Evolutionary conservation across 139 green algal genomes (phyloP).

Genomic region (Chlamydomonas schloesseri): DNA sequence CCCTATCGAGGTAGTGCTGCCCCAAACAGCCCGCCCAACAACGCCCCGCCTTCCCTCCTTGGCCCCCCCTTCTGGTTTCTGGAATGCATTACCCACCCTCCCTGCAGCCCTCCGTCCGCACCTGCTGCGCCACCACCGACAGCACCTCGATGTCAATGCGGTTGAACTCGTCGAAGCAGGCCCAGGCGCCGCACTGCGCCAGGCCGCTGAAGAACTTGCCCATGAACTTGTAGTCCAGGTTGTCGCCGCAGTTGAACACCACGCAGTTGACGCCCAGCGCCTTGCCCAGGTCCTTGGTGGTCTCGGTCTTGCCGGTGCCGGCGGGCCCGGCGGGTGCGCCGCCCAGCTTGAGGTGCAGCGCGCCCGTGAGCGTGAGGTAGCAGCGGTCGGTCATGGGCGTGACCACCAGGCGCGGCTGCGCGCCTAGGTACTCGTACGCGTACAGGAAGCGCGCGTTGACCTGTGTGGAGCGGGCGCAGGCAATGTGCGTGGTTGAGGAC

Average conservation of each 20-base stretch:
- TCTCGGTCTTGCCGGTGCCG: conserved; percentile 92
- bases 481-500: background rate
- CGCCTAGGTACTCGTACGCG: conserved; percentile 92
- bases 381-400: conserved; percentile 92
- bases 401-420: conserved; percentile 86
- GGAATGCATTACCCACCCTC: no score
- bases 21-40: no score
- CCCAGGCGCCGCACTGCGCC: conserved; percentile 88
- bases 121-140: conserved; percentile 89
- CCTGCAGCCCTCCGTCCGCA: background rate
- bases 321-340: conserved; percentile 87
- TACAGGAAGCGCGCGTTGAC: conserved; percentile 85
- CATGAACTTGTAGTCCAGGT: conserved; percentile 90
- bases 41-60: no score
- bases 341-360: conserved; percentile 90
- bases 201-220: conserved; percentile 91
- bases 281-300: conserved; percentile 92
- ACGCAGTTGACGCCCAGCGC: conserved; percentile 89
- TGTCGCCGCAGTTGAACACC: conserved; percentile 95
- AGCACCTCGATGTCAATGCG: conserved; percentile 92
- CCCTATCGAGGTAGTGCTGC: no score
- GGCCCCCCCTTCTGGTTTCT: no score
- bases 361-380: conserved; percentile 91
- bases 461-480: conserved; percentile 50
- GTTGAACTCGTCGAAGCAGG: conserved; percentile 95